These are phyloP conservation scores for Cafeteria roenbergensis DNA, from an alignment of 108 stramenopile genomes.

Conservation along the genomic window DNA sequence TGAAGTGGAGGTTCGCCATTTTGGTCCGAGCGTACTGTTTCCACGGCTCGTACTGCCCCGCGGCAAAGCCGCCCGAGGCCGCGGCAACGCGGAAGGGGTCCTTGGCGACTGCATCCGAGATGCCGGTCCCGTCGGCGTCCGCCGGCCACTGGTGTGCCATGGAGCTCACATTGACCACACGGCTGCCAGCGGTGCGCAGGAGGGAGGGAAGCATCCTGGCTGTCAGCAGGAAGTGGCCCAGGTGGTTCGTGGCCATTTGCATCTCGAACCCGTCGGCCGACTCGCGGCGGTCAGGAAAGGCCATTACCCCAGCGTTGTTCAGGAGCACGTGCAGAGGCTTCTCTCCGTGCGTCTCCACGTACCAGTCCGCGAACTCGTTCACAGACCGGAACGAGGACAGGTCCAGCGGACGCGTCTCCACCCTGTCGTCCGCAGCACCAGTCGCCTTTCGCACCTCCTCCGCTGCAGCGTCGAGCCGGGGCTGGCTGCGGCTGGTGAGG, in stretches of 20 bases:
- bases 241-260: constrained; percentile 64
- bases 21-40: constrained; percentile 31
- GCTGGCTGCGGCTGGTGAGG: too few relatives aligned
- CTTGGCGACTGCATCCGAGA: constrained; percentile 38
- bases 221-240: constrained; percentile 67
- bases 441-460: too few relatives aligned
- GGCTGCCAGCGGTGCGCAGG: constrained; percentile 22
- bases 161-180: constrained; percentile 59
- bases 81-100: constrained; percentile 55
- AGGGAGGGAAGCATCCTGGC: constrained; percentile 46
- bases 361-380: too few relatives aligned
- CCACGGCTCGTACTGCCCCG: constrained; percentile 38
- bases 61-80: constrained; percentile 50
- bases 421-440: too few relatives aligned
- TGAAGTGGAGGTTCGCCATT: constrained; percentile 33
- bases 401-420: too few relatives aligned
- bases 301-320: constrained; percentile 81
- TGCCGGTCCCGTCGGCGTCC: too few relatives aligned
- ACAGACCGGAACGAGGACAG: too few relatives aligned
- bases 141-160: too few relatives aligned
- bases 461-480: too few relatives aligned
- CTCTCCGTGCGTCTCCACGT: too few relatives aligned
- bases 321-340: too few relatives aligned
- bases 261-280: constrained; percentile 66
- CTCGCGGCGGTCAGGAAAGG: constrained; percentile 47